A percentile compares a stretch with the other conserved stretches of the same genome.
These are phyloP conservation scores for Fusarium irregulare DNA, from an alignment of 2,329 filamentous ascomycete genomes.

Conservation along the genomic window DNA sequence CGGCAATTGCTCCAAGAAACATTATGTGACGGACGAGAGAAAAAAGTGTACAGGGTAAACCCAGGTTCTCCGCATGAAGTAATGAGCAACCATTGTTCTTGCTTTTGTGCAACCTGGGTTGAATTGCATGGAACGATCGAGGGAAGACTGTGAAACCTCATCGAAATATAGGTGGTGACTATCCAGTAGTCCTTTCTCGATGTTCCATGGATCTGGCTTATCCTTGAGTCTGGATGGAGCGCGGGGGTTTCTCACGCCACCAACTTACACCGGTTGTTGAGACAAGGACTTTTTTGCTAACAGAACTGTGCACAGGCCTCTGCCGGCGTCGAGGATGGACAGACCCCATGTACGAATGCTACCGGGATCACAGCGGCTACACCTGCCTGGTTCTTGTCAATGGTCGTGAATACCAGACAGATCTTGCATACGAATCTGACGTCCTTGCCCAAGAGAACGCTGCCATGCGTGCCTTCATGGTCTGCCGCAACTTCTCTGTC, in stretches of 20 bases:
- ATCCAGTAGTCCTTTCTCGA: not conserved
- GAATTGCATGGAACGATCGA: constrained; percentile 3
- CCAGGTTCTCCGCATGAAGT: constrained; percentile 29
- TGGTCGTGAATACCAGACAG: constrained; percentile 95
- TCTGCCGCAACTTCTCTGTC: constrained; percentile 96
- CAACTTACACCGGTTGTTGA: not conserved
- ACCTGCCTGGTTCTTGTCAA: constrained; percentile 94
- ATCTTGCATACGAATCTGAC: constrained; percentile 84
- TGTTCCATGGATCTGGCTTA: not conserved
- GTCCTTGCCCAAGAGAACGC: constrained; percentile 90
- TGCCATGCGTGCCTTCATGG: constrained; percentile 96
- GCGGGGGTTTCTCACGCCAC: not conserved
- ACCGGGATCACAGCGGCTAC: constrained; percentile 78
- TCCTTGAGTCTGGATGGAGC: not conserved
- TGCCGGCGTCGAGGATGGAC: constrained; percentile 95
- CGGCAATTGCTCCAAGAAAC: constrained; percentile 34
- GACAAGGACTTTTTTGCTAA: constrained; percentile 48
- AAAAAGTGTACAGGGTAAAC: constrained; percentile 18
- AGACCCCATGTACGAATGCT: constrained; percentile 88
- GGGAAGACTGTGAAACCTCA: constrained; percentile 4
- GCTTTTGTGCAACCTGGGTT: constrained; percentile 5
- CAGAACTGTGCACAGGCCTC: constrained; percentile 71
- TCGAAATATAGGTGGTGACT: not conserved
- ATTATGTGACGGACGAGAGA: constrained; percentile 1
- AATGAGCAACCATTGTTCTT: constrained; percentile 15